Evolutionary conservation across 2,329 filamentous ascomycete genomes (phyloP).

Genomic region (Anthostomella pinea): DNA sequence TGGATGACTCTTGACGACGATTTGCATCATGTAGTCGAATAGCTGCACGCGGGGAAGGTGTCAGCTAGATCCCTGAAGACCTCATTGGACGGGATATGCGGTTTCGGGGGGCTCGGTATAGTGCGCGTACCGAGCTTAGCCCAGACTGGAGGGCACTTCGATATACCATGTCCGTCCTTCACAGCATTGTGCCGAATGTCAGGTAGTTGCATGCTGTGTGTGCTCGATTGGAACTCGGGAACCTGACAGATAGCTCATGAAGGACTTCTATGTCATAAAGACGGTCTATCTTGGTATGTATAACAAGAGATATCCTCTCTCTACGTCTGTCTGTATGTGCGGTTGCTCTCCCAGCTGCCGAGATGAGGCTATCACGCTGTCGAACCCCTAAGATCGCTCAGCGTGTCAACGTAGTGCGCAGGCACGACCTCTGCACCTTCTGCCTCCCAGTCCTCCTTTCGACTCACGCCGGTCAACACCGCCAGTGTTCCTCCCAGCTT

Average conservation of each 20-base stretch:
- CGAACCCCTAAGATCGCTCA: conserved; percentile 67
- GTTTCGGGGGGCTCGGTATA: conserved; percentile 21
- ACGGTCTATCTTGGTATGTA: too few species aligned
- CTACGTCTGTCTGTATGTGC: conserved; percentile 7
- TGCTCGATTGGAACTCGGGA: too few species aligned
- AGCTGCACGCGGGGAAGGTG: too few species aligned
- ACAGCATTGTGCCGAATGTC: conserved; percentile 6
- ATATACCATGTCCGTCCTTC: not conserved
- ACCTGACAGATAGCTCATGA: too few species aligned
- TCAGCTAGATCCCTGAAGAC: too few species aligned
- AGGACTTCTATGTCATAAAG: too few species aligned
- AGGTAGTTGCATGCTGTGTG: too few species aligned
- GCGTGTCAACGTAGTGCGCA: conserved; percentile 76
- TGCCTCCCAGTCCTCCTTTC: conserved; percentile 78
- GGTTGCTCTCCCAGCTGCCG: conserved; percentile 1
- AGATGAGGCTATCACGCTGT: conserved; percentile 12
- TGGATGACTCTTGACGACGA: too few species aligned
- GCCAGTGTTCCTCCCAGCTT: conserved; percentile 86
- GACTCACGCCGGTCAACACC: conserved; percentile 85
- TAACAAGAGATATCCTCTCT: too few species aligned
- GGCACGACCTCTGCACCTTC: conserved; percentile 68
- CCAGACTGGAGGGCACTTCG: not conserved
- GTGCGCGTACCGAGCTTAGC: conserved; percentile 3
- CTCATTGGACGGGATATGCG: conserved; percentile 16
- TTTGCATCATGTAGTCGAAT: too few species aligned